Evolutionary conservation across 83 land plant species (phyloP), one percentile per base, ranked within the genome.

Genomic region (Diphasiastrum complanatum): DNA sequence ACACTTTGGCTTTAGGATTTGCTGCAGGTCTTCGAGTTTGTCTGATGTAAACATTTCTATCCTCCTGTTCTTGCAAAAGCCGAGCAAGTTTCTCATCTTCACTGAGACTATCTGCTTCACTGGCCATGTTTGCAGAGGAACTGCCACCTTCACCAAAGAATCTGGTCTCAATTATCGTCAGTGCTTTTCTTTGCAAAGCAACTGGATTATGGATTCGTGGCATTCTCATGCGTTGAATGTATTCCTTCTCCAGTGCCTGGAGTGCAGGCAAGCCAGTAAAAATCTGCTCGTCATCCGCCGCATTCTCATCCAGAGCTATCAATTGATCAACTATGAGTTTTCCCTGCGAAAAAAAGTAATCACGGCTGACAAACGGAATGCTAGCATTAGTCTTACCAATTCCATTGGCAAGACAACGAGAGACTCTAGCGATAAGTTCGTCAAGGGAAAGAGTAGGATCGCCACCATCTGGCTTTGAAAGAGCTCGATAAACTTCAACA

Each of bases 1-100:
- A 93, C 52, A 67, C 73, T 51, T 92, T 85, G 33, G 68, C 78
- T 32, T 76, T 47, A 23, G 63, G 45, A 5, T 75, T 38, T 19
- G 61, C 61, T 16, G 56, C 65, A 14, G 18, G 31, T n/a, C 60
- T 57, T 24, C 72, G 76, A 45, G 67, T 69, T 46, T 77, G 77
- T 49, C 61, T 80, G 45, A 14, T 14, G 69, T 65, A 66, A 0
- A 68, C 60, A 29, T 72, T 77, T 75, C 87, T 78, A 12, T 81
- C 58, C 54, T 92, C 98, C 37, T 84, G 77, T 47, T 92, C 95
- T 46, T 93, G 99, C 34, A 93, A 70, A 47, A 86, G 66, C 12
- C 75, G 69, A 4, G 99, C 99, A 41, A 83, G 62, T 54, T 92
- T 88, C 63, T 63, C 79, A 79, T 87, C 91, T 38, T 81, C 90